Base-by-base conservation (phyloP, 495 filamentous ascomycete species). In the Tuber magnatum region DNA sequence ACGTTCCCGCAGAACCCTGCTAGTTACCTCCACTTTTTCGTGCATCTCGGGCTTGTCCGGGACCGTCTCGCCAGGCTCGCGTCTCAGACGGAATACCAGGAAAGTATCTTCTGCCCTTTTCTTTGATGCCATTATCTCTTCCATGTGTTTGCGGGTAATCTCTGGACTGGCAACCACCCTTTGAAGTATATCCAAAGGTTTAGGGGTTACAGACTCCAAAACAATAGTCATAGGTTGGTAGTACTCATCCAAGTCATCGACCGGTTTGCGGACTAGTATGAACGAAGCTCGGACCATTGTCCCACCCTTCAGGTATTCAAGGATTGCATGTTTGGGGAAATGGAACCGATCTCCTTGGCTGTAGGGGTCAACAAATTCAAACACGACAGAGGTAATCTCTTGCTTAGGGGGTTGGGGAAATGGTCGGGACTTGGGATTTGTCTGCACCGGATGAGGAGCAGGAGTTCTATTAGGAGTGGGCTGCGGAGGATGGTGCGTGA, bases 161-260 rank as follows among this genome's bases (percentile, higher is more conserved):
- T 82, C 81, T 4, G 72, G 74, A 46, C 82, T 78, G 38, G 81
- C 78, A 46, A 82, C 81, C 22, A 82, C 74, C 48, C 73, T 74
- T 56, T 81, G 75, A 0, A 82, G 75, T 40, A 78, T 80, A 69
- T 82, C 81, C 28, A 82, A 68, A 32, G 75, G 78, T 42, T 76
- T 73, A 18, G 81, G 72, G 41, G 73, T 81, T 43, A 46, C 18
- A 14, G 74, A 74, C 70, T 82, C 78, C 22, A 83, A 72, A 14
- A 75, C 72, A 38, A 97, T 89, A 0, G 95, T 97, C 42, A 97
- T 86, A 3, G 94, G 93, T 79, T 97, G 93, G 83, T 96, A 97
- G 84, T 95, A 97, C 76, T 94, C 93, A 73, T 87, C 83, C 82
- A 87, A 75, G 73, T 86, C 32, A 86, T 86, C 80, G n/a, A 80